Evolutionary conservation across 2,329 filamentous ascomycete species (phyloP), one percentile per base, ranked within the genome.

Genomic region (Lasiodiplodia hormozganensis): DNA sequence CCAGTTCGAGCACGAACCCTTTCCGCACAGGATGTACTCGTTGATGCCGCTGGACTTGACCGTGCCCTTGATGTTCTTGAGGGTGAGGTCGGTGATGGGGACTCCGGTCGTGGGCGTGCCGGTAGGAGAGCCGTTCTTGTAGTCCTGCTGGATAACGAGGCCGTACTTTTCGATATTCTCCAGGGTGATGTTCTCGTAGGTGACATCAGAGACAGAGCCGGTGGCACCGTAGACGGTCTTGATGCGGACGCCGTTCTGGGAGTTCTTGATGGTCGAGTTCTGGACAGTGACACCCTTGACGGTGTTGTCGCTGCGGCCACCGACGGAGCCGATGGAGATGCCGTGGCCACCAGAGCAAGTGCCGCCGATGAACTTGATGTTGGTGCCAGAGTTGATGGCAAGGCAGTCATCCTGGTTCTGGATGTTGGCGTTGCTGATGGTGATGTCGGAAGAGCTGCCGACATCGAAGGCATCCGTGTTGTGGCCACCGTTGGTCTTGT

Each of bases 321-420:
- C 85, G 12, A 87, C 83, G 3, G 82, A 85, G 38, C 85, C 85
- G 71, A 88, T 86, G 49, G 84, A 85, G 8, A 88, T 76, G 57
- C 85, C 86, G 72, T 86, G 84, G 16, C 83, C 82, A 34, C 83
- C 82, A 4, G 78, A 77, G 72, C 83, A 85, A 23, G 79, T 75
- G 21, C 53, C 18, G 6, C n/a, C 38, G 14, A 34, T 34, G 23
- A 65, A 68, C 34, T 14, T 60, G 52, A 69, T 67, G 53, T 69
- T 54, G 14, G 76, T 81, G 64, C 85, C 85, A 3, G 83, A 85
- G 76, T 86, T 87, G 70, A 87, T 76, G 18, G 85, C 85, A 10
- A 87, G 74, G 71, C 85, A 87, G 73, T 87, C 85, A 70, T 87
- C 85, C 76, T 87, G 85, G 76, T 86, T 86, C 71, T 82, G 77